Conservation (phyloP, 352 stramenopile species). For the Blastocystis sp. region DNA sequence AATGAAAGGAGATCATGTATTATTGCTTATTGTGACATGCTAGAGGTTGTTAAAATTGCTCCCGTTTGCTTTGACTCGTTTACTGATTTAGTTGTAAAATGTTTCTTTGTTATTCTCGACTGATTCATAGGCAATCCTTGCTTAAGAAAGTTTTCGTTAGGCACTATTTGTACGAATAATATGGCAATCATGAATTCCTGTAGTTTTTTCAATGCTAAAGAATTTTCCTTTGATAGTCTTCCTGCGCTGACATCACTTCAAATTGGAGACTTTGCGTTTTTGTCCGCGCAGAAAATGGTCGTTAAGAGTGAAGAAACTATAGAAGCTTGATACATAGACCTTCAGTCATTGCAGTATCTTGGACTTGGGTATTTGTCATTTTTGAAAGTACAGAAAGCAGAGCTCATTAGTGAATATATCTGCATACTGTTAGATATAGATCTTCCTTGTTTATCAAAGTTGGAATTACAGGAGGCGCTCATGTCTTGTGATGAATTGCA, state of each 20-base stretch:
- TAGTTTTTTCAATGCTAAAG: background rate
- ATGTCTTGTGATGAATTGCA: background rate
- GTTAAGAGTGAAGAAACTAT: background rate
- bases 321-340: background rate
- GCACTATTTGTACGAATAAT: background rate
- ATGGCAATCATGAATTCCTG: background rate
- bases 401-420: background rate
- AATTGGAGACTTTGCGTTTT: background rate
- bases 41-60: background rate
- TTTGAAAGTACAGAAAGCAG: background rate
- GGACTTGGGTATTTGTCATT: background rate
- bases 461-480: background rate
- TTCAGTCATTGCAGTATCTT: background rate
- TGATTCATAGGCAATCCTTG: background rate
- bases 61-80: background rate
- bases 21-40: background rate
- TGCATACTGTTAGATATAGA: background rate
- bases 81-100: background rate
- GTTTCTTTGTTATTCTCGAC: background rate
- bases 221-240: background rate
- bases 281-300: background rate
- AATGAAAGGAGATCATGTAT: background rate
- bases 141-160: background rate
- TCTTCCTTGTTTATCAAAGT: background rate
- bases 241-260: background rate